These are phyloP conservation scores for Ceratobasidium sp. DNA, from an alignment of 1,284 basidiomycete genomes.

Conservation along the genomic window DNA sequence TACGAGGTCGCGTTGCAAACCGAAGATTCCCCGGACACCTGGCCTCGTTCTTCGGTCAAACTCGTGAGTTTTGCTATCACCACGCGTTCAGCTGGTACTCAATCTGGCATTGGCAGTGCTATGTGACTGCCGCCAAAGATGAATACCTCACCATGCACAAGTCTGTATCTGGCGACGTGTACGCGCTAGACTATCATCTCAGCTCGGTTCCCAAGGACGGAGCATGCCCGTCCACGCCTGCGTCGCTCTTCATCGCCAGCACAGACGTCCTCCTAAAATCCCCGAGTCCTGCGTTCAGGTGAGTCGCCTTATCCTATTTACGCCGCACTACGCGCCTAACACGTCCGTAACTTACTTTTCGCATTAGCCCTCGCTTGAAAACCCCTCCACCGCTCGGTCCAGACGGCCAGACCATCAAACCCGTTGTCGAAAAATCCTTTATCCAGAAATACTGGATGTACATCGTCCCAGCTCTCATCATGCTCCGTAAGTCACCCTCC, in stretches of 20 bases:
- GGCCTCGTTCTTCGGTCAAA: constrained; percentile 35
- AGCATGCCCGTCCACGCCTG: constrained; percentile 64
- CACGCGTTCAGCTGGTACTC: neutral
- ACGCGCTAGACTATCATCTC: constrained; percentile 78
- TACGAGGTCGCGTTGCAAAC: constrained; percentile 35
- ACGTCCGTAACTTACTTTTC: constrained; percentile 46
- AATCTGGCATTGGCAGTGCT: constrained; percentile 65
- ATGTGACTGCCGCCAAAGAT: constrained; percentile 65
- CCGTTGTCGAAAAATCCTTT: constrained; percentile 79
- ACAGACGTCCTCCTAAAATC: constrained; percentile 67
- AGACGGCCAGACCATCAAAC: constrained; percentile 73
- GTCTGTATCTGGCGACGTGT: constrained; percentile 61
- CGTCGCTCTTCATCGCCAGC: constrained; percentile 62
- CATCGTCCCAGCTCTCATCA: constrained; percentile 70
- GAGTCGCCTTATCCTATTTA: constrained; percentile 69
- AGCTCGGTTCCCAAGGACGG: constrained; percentile 74
- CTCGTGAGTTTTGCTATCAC: constrained; percentile 16
- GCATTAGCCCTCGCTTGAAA: constrained; percentile 71
- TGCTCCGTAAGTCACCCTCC: constrained; percentile 41
- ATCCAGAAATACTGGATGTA: constrained; percentile 93
- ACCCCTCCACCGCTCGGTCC: constrained; percentile 74
- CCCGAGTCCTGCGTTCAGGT: constrained; percentile 56
- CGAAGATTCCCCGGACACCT: constrained; percentile 17
- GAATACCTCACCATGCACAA: constrained; percentile 74
- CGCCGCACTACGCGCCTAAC: constrained; percentile 31